Conservation (phyloP, 768 basidiomycete genomes). For the Termitomyces sp. region DNA sequence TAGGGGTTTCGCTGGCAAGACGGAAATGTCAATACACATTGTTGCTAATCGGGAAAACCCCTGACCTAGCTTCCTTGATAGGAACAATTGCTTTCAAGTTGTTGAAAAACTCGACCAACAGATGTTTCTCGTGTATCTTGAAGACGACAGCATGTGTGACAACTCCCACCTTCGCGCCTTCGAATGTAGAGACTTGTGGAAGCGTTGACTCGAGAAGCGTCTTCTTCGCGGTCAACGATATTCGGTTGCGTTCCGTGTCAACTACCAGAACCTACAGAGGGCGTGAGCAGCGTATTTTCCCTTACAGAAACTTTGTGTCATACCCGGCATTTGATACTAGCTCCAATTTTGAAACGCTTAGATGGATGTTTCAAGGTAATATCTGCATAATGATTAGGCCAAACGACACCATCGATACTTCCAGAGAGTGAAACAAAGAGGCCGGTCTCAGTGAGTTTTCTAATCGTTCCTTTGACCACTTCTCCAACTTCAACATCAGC, state of each 20-base stretch:
- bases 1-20: slow-evolving; percentile 55
- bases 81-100: slow-evolving; percentile 82
- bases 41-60: neutral
- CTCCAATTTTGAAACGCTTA: slow-evolving; percentile 82
- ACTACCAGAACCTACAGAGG: slow-evolving; percentile 66
- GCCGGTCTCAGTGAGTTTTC: slow-evolving; percentile 72
- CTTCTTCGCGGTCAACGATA: slow-evolving; percentile 89
- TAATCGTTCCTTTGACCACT: slow-evolving; percentile 81
- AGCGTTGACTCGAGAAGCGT: slow-evolving; percentile 77
- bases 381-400: slow-evolving; percentile 95
- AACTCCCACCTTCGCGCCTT: slow-evolving; percentile 64
- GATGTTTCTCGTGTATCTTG: slow-evolving; percentile 73
- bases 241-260: slow-evolving; percentile 74
- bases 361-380: slow-evolving; percentile 91
- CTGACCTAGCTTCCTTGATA: slow-evolving; percentile 74
- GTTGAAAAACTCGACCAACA: slow-evolving; percentile 90
- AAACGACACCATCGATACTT: slow-evolving; percentile 87
- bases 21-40: neutral
- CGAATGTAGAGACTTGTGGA: slow-evolving; percentile 59
- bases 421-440: slow-evolving; percentile 86
- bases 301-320: slow-evolving; percentile 18
- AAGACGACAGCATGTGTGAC: slow-evolving; percentile 81
- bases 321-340: slow-evolving; percentile 81
- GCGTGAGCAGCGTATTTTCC: neutral
- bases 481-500: slow-evolving; percentile 83